Evolutionary conservation across 306 rosid species (phyloP).

Genomic region (Cicer cuneatum): DNA sequence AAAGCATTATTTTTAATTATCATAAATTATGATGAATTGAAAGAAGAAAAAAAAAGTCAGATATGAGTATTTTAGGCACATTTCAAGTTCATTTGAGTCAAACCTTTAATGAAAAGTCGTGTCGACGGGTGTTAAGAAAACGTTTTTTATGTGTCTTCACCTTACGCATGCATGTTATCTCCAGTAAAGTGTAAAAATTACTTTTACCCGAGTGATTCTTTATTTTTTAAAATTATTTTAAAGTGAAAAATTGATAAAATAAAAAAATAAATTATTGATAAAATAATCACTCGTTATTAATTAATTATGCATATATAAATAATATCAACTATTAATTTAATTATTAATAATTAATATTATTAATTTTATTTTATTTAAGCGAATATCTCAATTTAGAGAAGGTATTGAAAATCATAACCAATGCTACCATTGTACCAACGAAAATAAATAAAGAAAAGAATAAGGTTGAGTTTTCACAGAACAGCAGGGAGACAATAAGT

Average conservation of each 20-base stretch:
- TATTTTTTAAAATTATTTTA: neutral
- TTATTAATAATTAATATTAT: too few species aligned
- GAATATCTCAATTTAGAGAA: too few species aligned
- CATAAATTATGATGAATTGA: constrained; percentile 1
- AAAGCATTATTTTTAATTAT: too few species aligned
- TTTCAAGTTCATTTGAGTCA: too few species aligned
- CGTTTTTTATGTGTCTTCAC: constrained; percentile 14
- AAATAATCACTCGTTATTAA: too few species aligned
- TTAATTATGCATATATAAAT: too few species aligned
- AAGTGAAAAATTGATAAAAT: too few species aligned
- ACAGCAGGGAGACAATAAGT: constrained; percentile 34
- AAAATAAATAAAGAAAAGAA: neutral
- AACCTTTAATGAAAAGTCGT: neutral
- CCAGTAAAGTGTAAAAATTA: constrained; percentile 34
- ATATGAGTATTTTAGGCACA: too few species aligned
- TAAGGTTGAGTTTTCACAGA: constrained; percentile 18
- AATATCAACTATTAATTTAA: too few species aligned
- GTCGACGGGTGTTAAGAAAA: constrained; percentile 21
- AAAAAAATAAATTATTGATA: too few species aligned
- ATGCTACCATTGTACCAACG: constrained; percentile 20
- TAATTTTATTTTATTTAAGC: too few species aligned
- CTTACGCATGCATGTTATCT: constrained; percentile 31
- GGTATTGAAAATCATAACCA: constrained; percentile 35
- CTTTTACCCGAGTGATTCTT: constrained; percentile 18
- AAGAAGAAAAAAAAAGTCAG: neutral